phyloP scores from a whole-genome alignment of 257 asterid genomes.

The Coffea eugenioides region DNA sequence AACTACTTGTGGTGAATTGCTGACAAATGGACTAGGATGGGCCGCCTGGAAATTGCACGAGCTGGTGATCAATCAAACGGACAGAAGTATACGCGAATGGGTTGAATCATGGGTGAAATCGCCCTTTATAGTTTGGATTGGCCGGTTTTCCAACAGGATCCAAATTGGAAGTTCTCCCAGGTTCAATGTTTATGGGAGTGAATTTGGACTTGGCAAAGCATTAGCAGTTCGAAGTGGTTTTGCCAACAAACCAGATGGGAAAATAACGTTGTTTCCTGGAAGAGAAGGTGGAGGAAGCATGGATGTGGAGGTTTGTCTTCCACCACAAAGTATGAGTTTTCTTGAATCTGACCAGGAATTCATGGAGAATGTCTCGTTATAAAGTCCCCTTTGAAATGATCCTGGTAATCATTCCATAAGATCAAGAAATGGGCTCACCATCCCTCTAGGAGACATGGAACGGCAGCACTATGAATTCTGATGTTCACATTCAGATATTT shows the following conservation, averaged over 20 bases:
- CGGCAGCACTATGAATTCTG: no score
- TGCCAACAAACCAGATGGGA: conserved; percentile 31
- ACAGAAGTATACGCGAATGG: conserved; percentile 13
- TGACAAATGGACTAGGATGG: conserved; percentile 13
- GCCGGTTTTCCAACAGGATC: no score
- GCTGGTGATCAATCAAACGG: conserved; percentile 13
- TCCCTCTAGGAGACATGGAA: no score
- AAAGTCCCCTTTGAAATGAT: no score
- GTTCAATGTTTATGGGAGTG: conserved; percentile 30
- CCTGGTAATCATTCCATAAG: no score
- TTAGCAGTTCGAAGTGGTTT: conserved; percentile 31
- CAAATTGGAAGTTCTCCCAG: conserved; percentile 12
- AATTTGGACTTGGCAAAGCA: conserved; percentile 36
- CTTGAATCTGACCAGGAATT: conserved; percentile 28
- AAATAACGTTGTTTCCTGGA: conserved; percentile 19
- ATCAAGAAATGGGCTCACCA: no score
- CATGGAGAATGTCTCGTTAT: neutral
- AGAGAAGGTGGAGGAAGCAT: conserved; percentile 25
- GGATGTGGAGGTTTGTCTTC: conserved; percentile 32
- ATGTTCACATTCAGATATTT: no score
- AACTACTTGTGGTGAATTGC: neutral
- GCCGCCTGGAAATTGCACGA: conserved; percentile 15
- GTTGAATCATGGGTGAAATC: conserved; percentile 18
- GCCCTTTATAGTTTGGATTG: conserved; percentile 14
- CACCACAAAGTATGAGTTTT: conserved; percentile 21